Base-by-base conservation (phyloP, 2,329 filamentous ascomycete genomes). In the Neonectria ditissima region DNA sequence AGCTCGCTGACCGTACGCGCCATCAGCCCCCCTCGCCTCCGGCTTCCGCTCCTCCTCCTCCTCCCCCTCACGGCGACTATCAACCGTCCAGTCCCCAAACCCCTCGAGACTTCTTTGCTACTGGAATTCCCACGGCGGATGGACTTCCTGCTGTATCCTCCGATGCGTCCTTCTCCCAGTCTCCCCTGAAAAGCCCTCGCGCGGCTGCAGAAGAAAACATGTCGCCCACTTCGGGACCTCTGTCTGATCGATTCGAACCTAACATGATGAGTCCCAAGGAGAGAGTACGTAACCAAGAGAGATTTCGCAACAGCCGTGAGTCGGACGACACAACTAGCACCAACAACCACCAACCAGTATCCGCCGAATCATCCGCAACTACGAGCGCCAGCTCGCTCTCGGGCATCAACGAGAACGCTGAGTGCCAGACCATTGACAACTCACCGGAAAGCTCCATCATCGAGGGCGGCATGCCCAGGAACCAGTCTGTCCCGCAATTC, bases 371-470 rank as follows among this genome's bases (percentile, higher is more conserved):
- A 0, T 88, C 86, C 4, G 81, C 82, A 9, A 81, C 82, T 45
- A 88, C 86, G 7, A 88, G 86, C 69, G 81, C 83, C 43, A 89
- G 86, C 74, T 87, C 86, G 5, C 71, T 87, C 30, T 87, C 83
- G 9, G 84, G 83, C 14, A 75, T 79, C 53, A 83, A 83, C 53
- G 86, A 87, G 66, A 77, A 73, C 48, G 76, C 76, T 13, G 84
- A 86, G 39, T 79, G 77, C 66, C 79, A 79, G 26, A 80, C 79
- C 32, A 79, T 80, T 60, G 80, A 77, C n/a, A 76, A 78, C 43
- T 87, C 84, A 9, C 80, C 81, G 1, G 82, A 81, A 59, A 86
- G 84, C 71, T 87, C 85, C 7, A 72, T 86, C 30, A 77, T 83
- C 26, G 83, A 86, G 44, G 82, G 81, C 16, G 77, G 78, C 55